Evolutionary conservation across 805 yeast species (phyloP), one percentile per base, ranked within the genome.

Genomic region (Hemisphaericaspora nanyangensis): DNA sequence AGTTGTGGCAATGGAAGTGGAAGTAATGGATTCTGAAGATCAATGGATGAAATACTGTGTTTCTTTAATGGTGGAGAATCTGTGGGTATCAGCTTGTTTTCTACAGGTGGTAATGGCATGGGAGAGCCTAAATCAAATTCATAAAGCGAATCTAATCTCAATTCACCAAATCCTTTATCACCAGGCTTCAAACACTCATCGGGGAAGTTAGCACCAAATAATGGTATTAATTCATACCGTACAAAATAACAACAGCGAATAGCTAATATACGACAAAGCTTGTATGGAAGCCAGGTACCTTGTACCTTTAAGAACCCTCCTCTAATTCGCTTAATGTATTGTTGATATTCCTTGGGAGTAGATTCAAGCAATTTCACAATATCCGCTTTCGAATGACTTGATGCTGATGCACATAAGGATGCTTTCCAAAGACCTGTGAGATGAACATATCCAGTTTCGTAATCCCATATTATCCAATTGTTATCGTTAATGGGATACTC

Each of bases 241-340:
- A 89, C 83, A 40, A 80, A 78, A 59, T 76, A 88, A 63, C 95
- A 85, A 51, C 88, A 85, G 37, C 83, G 74, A 25, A 77, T 59
- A 3, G 95, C 91, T 38, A 89, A 65, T 24, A 75, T 63, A 43
- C 71, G 72, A 17, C 95, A 88, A 36, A 85, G 68, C 7, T 73
- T 75, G 52, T 63, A 82, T 2, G 95, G 91, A 29, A 88, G 63
- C 96, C 96, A 90, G 7, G 96, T 87, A 4, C 97, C 97, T 63
- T 89, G 97, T 48, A 90, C 87, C 66, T 88, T 88, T 47, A 89
- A 72, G 52, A 79, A 87, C 2, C 96, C 97, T 34, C 97, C 97
- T 39, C 96, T 68, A 12, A 89, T 87, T 36, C 96, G 74, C 50
- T 78, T 78, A 39, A 83, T 72, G 30, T 70, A 74, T 13, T 72